Conservation (phyloP, 495 filamentous ascomycete genomes). For the Trichoderma gamsii region DNA sequence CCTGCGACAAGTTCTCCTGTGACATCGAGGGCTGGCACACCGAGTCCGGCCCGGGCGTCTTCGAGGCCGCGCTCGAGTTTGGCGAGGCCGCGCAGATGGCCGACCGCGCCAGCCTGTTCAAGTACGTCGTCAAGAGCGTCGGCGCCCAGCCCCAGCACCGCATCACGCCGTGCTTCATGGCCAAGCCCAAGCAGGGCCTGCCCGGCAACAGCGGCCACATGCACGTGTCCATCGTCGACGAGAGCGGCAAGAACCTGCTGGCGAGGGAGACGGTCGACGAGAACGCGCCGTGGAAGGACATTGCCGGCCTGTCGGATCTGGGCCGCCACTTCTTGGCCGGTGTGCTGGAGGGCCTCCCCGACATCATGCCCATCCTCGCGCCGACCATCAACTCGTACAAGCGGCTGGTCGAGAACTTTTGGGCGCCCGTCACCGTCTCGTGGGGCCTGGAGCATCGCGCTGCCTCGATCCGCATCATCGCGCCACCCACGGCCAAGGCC, state of each 20-base stretch:
- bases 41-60: conserved; percentile 91
- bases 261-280: conserved; percentile 63
- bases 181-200: conserved; percentile 84
- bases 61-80: conserved; percentile 88
- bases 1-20: conserved; percentile 74
- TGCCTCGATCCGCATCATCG: conserved; percentile 82
- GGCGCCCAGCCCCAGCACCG: conserved; percentile 75
- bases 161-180: conserved; percentile 97
- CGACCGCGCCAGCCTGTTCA: conserved; percentile 86
- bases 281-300: conserved; percentile 62
- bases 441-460: conserved; percentile 96
- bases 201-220: conserved; percentile 95
- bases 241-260: conserved; percentile 69
- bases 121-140: conserved; percentile 80
- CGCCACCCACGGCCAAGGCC: conserved; percentile 73
- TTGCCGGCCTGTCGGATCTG: conserved; percentile 74
- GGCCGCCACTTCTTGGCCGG: conserved; percentile 93
- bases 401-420: conserved; percentile 95
- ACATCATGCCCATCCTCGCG: conserved; percentile 91
- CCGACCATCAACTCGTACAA: conserved; percentile 98
- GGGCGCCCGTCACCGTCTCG: conserved; percentile 94
- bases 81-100: conserved; percentile 81
- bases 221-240: conserved; percentile 76
- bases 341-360: conserved; percentile 77
- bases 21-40: conserved; percentile 96